A percentile compares a stretch with the other conserved stretches of the same genome.
These are phyloP conservation scores for Rhodosporidiobolus sp. DNA, from an alignment of 768 basidiomycete species.

Conservation along the genomic window DNA sequence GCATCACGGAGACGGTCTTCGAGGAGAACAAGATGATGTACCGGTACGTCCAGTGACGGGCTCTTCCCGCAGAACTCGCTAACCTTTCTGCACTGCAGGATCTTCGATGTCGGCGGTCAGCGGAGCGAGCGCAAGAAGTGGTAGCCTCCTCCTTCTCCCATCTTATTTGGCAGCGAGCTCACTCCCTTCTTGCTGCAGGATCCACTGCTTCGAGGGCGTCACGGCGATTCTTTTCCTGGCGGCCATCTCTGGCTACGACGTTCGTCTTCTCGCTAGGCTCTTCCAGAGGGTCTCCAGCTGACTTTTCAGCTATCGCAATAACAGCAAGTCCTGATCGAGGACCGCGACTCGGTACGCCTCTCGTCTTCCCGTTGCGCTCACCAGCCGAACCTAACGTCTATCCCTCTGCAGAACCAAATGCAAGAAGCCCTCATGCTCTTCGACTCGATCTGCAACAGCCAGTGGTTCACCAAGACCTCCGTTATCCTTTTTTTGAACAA, in stretches of 20 bases:
- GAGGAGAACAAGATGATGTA: slow-evolving; percentile 55
- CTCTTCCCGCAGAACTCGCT: slow-evolving; percentile 58
- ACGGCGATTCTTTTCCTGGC: slow-evolving; percentile 92
- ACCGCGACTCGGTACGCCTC: slow-evolving; percentile 36
- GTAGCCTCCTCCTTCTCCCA: not conserved
- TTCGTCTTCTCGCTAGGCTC: slow-evolving; percentile 65
- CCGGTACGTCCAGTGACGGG: not conserved
- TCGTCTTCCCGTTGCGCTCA: not conserved
- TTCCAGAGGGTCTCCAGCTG: slow-evolving; percentile 46
- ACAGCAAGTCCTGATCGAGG: slow-evolving; percentile 40
- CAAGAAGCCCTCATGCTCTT: slow-evolving; percentile 70
- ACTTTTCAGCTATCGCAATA: not conserved
- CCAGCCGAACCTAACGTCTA: slow-evolving; percentile 39
- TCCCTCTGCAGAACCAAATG: slow-evolving; percentile 72
- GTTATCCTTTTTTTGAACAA: slow-evolving; percentile 59
- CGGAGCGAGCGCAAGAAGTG: slow-evolving; percentile 76
- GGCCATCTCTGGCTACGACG: slow-evolving; percentile 80
- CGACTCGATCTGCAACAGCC: slow-evolving; percentile 71
- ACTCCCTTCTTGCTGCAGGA: slow-evolving; percentile 49
- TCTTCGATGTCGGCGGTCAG: slow-evolving; percentile 77
- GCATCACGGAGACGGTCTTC: slow-evolving; percentile 79
- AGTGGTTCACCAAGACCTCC: slow-evolving; percentile 61
- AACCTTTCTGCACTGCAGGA: slow-evolving; percentile 66
- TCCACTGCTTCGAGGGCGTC: slow-evolving; percentile 70
- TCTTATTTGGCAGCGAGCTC: not conserved